Conservation (phyloP, 257 asterid genomes). For the Scutellaria galericulata region DNA sequence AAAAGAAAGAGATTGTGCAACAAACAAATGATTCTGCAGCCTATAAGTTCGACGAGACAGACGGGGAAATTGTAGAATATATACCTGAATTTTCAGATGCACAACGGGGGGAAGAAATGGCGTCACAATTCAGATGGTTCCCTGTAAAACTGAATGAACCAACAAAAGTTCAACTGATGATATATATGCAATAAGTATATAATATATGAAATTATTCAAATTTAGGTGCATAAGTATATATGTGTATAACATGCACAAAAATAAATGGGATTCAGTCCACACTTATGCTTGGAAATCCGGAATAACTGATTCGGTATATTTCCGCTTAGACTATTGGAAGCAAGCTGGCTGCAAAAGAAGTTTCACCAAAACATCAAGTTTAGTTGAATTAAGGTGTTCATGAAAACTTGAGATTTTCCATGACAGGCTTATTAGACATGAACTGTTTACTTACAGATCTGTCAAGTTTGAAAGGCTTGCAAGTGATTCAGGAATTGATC, state of each 20-base stretch:
- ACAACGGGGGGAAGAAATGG: slow-evolving; percentile 54
- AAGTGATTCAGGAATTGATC: slow-evolving; percentile 76
- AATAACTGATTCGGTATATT: slow-evolving; percentile 66
- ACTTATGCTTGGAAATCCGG: slow-evolving; percentile 74
- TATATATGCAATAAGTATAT: background rate
- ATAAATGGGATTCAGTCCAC: slow-evolving; percentile 28
- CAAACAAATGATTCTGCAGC: background rate
- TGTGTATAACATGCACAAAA: background rate
- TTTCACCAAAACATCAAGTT: slow-evolving; percentile 24
- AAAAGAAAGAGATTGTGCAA: background rate
- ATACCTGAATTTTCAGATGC: slow-evolving; percentile 59
- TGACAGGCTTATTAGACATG: slow-evolving; percentile 12
- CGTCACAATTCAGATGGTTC: slow-evolving; percentile 75
- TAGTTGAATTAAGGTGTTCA: background rate
- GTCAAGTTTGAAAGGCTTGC: slow-evolving; percentile 58
- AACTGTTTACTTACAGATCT: slow-evolving; percentile 55
- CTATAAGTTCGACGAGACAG: background rate
- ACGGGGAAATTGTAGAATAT: slow-evolving; percentile 27
- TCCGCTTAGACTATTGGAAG: slow-evolving; percentile 71
- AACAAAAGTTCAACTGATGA: slow-evolving; percentile 36
- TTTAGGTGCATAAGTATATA: background rate
- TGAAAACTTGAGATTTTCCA: background rate
- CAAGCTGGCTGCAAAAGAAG: slow-evolving; percentile 71
- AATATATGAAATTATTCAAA: background rate
- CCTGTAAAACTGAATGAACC: slow-evolving; percentile 75